Evolutionary conservation across 176 grass and related monocot species (phyloP).

Genomic region (Oryza australiensis): DNA sequence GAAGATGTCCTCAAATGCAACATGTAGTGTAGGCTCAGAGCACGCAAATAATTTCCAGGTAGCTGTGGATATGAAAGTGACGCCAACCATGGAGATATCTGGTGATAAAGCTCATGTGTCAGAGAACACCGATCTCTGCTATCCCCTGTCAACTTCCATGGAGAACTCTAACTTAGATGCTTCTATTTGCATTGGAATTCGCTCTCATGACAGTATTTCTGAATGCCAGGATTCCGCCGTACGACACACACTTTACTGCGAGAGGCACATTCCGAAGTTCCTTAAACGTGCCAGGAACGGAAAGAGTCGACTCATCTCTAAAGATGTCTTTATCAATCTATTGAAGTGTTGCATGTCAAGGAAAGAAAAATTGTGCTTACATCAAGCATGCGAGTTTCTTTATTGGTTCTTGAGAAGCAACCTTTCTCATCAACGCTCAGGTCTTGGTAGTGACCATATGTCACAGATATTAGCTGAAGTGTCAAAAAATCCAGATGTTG

Average conservation of each 20-base stretch:
- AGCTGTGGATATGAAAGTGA: conserved; percentile 36
- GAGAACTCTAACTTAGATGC: conserved; percentile 39
- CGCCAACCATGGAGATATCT: conserved; percentile 34
- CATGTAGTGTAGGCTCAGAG: conserved; percentile 13
- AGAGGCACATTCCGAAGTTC: conserved; percentile 93
- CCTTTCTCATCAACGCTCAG: conserved; percentile 49
- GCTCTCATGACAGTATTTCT: conserved; percentile 39
- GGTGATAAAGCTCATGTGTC: conserved; percentile 51
- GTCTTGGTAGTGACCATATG: conserved; percentile 56
- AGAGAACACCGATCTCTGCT: conserved; percentile 51
- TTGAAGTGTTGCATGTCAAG: conserved; percentile 78
- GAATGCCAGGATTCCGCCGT: conserved; percentile 87
- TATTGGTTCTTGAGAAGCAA: conserved; percentile 87
- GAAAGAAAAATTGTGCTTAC: conserved; percentile 78
- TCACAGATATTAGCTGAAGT: conserved; percentile 63
- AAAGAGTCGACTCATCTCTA: conserved; percentile 90
- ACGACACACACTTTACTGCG: conserved; percentile 84
- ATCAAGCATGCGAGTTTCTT: conserved; percentile 87
- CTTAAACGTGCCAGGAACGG: conserved; percentile 97
- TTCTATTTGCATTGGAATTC: conserved; percentile 64
- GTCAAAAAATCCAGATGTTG: conserved; percentile 59
- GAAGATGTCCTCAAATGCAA: conserved; percentile 41
- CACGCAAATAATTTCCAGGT: conserved; percentile 36
- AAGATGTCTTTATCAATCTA: conserved; percentile 85
- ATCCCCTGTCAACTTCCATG: conserved; percentile 40